These are phyloP conservation scores for Citrullus colocynthis DNA, from an alignment of 306 rosid genomes.

Conservation along the genomic window DNA sequence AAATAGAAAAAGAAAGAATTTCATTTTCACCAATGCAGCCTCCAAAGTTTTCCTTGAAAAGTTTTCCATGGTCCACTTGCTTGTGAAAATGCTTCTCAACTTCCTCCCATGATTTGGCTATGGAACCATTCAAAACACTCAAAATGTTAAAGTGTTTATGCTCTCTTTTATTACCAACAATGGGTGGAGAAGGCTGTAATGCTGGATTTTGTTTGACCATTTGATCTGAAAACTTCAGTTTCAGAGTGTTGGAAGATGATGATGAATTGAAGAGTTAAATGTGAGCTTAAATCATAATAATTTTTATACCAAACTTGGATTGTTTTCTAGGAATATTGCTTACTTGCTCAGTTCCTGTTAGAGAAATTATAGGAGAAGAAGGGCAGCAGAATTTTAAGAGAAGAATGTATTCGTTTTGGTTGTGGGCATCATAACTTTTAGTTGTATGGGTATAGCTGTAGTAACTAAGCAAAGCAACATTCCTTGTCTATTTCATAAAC, in stretches of 20 bases:
- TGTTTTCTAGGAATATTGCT: background rate
- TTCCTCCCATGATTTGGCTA: constrained; percentile 50
- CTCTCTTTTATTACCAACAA: background rate
- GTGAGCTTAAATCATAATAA: background rate
- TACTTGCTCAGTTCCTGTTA: background rate
- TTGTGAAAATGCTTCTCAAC: constrained; percentile 36
- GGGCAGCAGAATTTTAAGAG: background rate
- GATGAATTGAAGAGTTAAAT: background rate
- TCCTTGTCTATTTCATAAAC: background rate
- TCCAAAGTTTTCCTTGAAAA: constrained; percentile 64
- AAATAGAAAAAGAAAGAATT: background rate
- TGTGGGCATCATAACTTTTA: too few relatives aligned
- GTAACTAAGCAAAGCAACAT: background rate
- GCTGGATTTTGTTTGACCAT: constrained; percentile 18
- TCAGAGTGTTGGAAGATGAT: background rate
- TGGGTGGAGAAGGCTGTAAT: background rate
- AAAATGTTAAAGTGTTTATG: constrained; percentile 43
- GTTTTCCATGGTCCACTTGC: constrained; percentile 26
- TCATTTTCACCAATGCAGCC: constrained; percentile 51
- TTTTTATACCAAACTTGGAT: background rate
- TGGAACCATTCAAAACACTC: constrained; percentile 55
- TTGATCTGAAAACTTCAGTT: constrained; percentile 10
- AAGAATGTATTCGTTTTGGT: too few relatives aligned
- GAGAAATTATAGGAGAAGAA: background rate
- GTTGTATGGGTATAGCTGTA: background rate